Base-by-base conservation (phyloP, 163 green algal genomes). In the Scenedesmus sp. region DNA sequence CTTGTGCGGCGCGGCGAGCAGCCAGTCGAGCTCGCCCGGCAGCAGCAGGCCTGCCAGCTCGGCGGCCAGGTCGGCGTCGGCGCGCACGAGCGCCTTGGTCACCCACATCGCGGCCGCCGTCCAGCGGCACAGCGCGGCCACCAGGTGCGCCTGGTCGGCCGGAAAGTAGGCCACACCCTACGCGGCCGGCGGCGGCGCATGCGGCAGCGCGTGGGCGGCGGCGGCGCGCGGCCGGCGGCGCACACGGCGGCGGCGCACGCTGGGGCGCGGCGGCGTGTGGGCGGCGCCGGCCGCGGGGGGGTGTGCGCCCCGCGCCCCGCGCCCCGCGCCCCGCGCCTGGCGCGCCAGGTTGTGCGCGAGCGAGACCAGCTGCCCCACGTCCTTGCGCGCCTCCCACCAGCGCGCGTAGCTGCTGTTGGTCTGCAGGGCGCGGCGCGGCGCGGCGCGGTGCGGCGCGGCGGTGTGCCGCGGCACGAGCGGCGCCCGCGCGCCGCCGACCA, bases 391-490 rank as follows among this genome's bases (percentile, higher is more conserved):
- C 31, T 80, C 71, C 71, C 71, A 80, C 71, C 71, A 80, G 29
- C 71, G 71, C 0, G 58, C 58, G 24, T 93, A 92, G 7, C 70
- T 84, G 47, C 63, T 82, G 80, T 95, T 95, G 26, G 91, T 95
- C n/a, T n/a, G n/a, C n/a, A n/a, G n/a, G n/a, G n/a, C n/a, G n/a
- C n/a, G n/a, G n/a, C n/a, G n/a, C n/a, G n/a, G n/a, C n/a, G n/a
- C n/a, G n/a, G n/a, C n/a, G n/a, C n/a, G n/a, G n/a, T n/a, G n/a
- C n/a, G n/a, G n/a, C n/a, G n/a, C n/a, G n/a, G n/a, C n/a, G n/a
- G n/a, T n/a, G n/a, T n/a, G n/a, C n/a, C n/a, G n/a, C n/a, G n/a
- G n/a, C n/a, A n/a, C n/a, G n/a, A n/a, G n/a, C n/a, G n/a, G n/a
- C n/a, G n/a, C n/a, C n/a, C n/a, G n/a, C n/a, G n/a, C n/a, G n/a